Base-by-base conservation (phyloP, 1,284 basidiomycete genomes). In the Heterobasidion irregulare region DNA sequence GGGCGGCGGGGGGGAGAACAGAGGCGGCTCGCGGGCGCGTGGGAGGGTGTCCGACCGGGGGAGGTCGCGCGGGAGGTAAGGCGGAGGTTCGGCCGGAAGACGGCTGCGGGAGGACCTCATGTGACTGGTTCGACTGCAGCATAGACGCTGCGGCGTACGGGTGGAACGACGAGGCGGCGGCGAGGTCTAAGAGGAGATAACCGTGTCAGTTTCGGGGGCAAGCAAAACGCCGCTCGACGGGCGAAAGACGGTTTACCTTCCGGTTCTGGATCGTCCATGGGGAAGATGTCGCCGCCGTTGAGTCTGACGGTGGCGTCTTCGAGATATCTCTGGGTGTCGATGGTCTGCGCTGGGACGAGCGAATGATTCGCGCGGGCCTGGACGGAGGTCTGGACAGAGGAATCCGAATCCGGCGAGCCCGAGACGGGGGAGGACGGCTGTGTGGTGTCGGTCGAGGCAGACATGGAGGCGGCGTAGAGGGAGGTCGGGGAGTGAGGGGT, bases 401-500 rank as follows among this genome's bases (percentile, higher is more conserved):
- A 73, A 55, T 84, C 75, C 8, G 77, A 78, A 15, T 72, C 75
- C 36, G 82, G 80, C 0, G 82, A 79, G 33, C 77, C 71, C 2
- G 82, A 82, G 16, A 74, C 66, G 62, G 66, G 82, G 60, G 66
- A 83, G 61, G 65, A 77, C 61, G 67, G 72, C 59, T 64, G 82
- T 64, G 80, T 75, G 38, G 83, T 77, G 58, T 78, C 75, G 34
- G 76, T 74, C 32, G 79, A 81, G 53, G 65, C 63, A 44, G 75
- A 73, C 52, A 76, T 68, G 47, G 78, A 74, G 43, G 78, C 63
- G 59, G 74, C 61, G 61, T 82, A 82, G 50, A 78, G 64, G 15
- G 79, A 75, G 35, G 79, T 70, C 33, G 80, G 76, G 12, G 84
- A 78, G 64, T 86, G 81, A 32, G 82, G 82, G 38, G 82, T 78